Percentiles rank a stretch among this genome's conserved stretches.
Evolutionary conservation across 352 stramenopile genomes (phyloP).

Genomic region (Phytophthora niederhauseri): DNA sequence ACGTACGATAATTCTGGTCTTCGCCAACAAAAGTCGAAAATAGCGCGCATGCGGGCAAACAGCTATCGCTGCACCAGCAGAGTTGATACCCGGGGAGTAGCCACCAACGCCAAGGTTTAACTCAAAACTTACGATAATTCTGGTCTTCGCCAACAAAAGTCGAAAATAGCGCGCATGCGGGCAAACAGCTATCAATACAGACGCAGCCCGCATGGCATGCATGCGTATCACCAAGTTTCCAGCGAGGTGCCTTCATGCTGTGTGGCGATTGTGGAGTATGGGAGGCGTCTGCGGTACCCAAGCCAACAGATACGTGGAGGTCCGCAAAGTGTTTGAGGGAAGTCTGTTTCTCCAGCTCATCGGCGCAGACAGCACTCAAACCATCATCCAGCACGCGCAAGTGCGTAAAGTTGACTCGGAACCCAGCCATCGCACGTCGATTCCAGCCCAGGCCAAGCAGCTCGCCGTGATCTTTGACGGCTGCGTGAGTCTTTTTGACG

Average conservation of each 20-base stretch:
- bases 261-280: slow-evolving; percentile 43
- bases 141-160: background rate
- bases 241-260: slow-evolving; percentile 14
- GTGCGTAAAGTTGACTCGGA: slow-evolving; percentile 51
- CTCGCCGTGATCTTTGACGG: slow-evolving; percentile 67
- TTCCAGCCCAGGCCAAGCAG: slow-evolving; percentile 30
- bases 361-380: slow-evolving; percentile 50
- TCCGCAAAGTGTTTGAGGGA: slow-evolving; percentile 55
- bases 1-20: background rate
- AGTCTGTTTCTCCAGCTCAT: slow-evolving; percentile 74
- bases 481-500: slow-evolving; percentile 51
- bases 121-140: background rate
- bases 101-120: background rate
- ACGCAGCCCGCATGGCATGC: background rate
- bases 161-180: slow-evolving; percentile 23
- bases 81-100: background rate
- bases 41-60: slow-evolving; percentile 8
- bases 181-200: slow-evolving; percentile 6
- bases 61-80: slow-evolving; percentile 1
- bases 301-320: slow-evolving; percentile 38
- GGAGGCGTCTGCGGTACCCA: slow-evolving; percentile 55
- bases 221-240: slow-evolving; percentile 4
- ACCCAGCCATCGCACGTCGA: slow-evolving; percentile 30
- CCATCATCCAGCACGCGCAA: slow-evolving; percentile 54
- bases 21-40: slow-evolving; percentile 17